Evolutionary conservation across 140 eudicot genomes (phyloP), one percentile per base, ranked within the genome.

Genomic region (Anethum foeniculum): DNA sequence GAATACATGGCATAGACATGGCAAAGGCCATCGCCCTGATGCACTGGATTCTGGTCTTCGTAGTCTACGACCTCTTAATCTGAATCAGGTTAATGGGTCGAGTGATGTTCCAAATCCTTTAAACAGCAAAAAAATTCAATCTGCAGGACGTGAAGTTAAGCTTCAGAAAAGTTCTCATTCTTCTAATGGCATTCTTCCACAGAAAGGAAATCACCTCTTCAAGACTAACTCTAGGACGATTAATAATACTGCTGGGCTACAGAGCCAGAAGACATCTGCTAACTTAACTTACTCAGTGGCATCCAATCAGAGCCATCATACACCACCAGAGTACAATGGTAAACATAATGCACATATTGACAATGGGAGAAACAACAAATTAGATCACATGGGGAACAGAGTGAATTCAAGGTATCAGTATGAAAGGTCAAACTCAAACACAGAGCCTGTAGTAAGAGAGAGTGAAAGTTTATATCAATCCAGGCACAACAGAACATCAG

Each of bases 1-100:
- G 58, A 86, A 88, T 79, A 88, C 92, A 64, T 86, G 82, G 89
- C 71, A 88, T 30, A 80, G 85, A 48, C 88, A 87, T 77, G 91
- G 88, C 6, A 87, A 84, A 76, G 85, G 85, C 38, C 77, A 78
- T 38, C 80, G 88, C 18, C 88, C 86, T 30, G 91, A 87, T 80
- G 87, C 85, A 71, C 80, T 83, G 15, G 62, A 44, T 46, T 16
- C 30, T 74, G 77, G 62, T 49, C 71, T 46, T 65, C 52, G 23
- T 14, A 52, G 76, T 67, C 21, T 44, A 46, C 64, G 16, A 32
- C 76, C 65, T 62, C 18, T 67, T 28, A 79, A 67, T 71, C 46
- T 47, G 62, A 67, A 67, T 65, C 82, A 46, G 34, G 82, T 79
- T 30, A 47, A 67, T 15, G 76, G 46, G 65, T 28, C 64, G 19